Evolutionary conservation across 805 yeast species (phyloP).

Genomic region (Kazachstania psychrophila): DNA sequence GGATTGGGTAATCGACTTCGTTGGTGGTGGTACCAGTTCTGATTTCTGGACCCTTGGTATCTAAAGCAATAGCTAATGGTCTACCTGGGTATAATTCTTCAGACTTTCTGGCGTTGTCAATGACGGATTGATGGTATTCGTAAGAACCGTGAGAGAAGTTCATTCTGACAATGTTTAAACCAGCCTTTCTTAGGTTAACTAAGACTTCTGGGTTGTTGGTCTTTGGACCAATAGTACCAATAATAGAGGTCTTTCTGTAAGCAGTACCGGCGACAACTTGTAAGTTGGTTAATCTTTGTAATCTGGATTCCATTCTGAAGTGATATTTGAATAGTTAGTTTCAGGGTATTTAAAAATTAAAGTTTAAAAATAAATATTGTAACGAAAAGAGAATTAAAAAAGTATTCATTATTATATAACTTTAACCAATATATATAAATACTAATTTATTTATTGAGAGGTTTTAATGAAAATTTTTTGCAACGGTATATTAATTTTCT

Average conservation of each 20-base stretch:
- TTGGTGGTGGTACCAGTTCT: slow-evolving; percentile 92
- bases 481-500: too few relatives aligned
- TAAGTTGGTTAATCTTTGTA: slow-evolving; percentile 78
- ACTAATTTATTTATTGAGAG: neutral
- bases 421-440: too few relatives aligned
- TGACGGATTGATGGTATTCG: slow-evolving; percentile 94
- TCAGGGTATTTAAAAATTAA: too few relatives aligned
- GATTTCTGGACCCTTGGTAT: slow-evolving; percentile 99
- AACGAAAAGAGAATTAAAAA: neutral
- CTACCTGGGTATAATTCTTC: slow-evolving; percentile 87
- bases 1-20: slow-evolving; percentile 73
- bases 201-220: slow-evolving; percentile 83
- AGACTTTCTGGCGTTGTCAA: slow-evolving; percentile 93
- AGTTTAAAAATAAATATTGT: neutral
- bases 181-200: slow-evolving; percentile 88
- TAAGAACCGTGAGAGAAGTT: slow-evolving; percentile 98
- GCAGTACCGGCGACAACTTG: slow-evolving; percentile 71
- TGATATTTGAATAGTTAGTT: too few relatives aligned
- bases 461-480: neutral
- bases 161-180: slow-evolving; percentile 96
- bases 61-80: slow-evolving; percentile 96
- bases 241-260: slow-evolving; percentile 89
- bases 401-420: too few relatives aligned
- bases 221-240: slow-evolving; percentile 98
- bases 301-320: slow-evolving; percentile 35